Conservation (phyloP, 768 basidiomycete species). For the Phylloporus sp. region DNA sequence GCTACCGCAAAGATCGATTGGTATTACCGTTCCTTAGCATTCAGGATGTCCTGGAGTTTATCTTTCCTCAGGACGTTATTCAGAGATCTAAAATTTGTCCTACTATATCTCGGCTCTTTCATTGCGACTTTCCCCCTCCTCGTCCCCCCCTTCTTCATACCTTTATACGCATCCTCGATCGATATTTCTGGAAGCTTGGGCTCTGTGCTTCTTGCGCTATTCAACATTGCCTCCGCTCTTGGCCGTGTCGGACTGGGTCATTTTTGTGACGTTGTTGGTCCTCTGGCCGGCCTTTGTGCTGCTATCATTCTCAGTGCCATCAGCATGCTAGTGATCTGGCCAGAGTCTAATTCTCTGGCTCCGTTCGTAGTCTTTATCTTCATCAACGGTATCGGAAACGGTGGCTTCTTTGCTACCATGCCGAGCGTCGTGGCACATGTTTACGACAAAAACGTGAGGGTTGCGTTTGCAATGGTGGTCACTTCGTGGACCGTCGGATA, state of each 20-base stretch:
- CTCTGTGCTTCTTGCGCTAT: conserved; percentile 31
- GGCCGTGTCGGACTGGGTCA: conserved; percentile 30
- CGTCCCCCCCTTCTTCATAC: conserved; percentile 36
- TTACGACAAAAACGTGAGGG: conserved; percentile 29
- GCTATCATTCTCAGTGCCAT: conserved; percentile 27
- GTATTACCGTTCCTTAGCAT: conserved; percentile 5
- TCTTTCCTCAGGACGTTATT: conserved; percentile 25
- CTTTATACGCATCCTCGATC: conserved; percentile 31
- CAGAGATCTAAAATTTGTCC: conserved; percentile 24
- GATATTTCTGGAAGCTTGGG: conserved; percentile 19
- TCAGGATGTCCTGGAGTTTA: not conserved
- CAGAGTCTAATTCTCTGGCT: conserved; percentile 21
- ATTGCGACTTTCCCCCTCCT: conserved; percentile 35
- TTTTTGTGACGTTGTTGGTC: conserved; percentile 29
- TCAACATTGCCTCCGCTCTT: conserved; percentile 33
- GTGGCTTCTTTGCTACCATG: conserved; percentile 34
- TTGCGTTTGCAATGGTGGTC: conserved; percentile 34
- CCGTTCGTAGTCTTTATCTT: conserved; percentile 26
- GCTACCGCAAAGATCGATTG: conserved; percentile 21
- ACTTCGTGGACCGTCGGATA: conserved; percentile 32
- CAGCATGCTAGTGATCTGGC: conserved; percentile 32
- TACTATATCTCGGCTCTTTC: conserved; percentile 32
- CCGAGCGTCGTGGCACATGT: conserved; percentile 29
- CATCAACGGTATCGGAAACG: conserved; percentile 29
- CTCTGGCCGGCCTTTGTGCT: conserved; percentile 25